Conservation (phyloP, 129 eudicot species). For the Kitagawia praeruptora region DNA sequence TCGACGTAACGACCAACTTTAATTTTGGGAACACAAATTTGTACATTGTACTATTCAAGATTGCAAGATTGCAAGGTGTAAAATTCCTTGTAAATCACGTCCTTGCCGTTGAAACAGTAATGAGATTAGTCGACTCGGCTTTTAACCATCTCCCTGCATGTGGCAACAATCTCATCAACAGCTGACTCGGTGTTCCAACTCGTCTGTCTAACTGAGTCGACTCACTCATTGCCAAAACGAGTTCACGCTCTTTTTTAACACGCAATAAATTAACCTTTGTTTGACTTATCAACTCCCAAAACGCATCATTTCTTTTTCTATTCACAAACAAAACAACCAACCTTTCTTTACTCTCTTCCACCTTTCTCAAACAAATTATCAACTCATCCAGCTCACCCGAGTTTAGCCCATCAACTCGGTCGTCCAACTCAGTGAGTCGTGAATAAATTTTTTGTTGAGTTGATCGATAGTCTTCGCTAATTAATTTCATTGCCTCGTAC, state of each 20-base stretch:
- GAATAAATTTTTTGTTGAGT: slow-evolving; percentile 28
- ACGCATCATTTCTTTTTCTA: slow-evolving; percentile 31
- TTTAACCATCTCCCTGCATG: slow-evolving; percentile 10
- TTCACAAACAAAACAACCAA: slow-evolving; percentile 42
- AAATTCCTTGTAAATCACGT: background rate
- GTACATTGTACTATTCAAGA: background rate
- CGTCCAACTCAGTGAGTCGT: slow-evolving; percentile 32
- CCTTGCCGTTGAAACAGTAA: slow-evolving; percentile 8
- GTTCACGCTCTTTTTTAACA: slow-evolving; percentile 19
- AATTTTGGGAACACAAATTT: too few species aligned
- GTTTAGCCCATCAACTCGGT: slow-evolving; percentile 19
- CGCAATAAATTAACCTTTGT: slow-evolving; percentile 14
- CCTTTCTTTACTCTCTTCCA: slow-evolving; percentile 35
- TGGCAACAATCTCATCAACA: slow-evolving; percentile 20
- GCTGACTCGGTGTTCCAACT: slow-evolving; percentile 29
- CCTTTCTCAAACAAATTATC: slow-evolving; percentile 24
- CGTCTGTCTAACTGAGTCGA: slow-evolving; percentile 20
- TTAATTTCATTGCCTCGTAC: slow-evolving; percentile 47
- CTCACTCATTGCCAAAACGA: slow-evolving; percentile 17
- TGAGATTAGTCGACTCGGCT: slow-evolving; percentile 15
- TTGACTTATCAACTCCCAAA: slow-evolving; percentile 48
- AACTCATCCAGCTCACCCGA: slow-evolving; percentile 31
- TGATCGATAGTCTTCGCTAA: slow-evolving; percentile 54
- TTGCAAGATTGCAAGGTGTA: background rate
- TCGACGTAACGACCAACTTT: too few species aligned